Base-by-base conservation (phyloP, 495 filamentous ascomycete genomes). In the Trichocladium uniseriatum region DNA sequence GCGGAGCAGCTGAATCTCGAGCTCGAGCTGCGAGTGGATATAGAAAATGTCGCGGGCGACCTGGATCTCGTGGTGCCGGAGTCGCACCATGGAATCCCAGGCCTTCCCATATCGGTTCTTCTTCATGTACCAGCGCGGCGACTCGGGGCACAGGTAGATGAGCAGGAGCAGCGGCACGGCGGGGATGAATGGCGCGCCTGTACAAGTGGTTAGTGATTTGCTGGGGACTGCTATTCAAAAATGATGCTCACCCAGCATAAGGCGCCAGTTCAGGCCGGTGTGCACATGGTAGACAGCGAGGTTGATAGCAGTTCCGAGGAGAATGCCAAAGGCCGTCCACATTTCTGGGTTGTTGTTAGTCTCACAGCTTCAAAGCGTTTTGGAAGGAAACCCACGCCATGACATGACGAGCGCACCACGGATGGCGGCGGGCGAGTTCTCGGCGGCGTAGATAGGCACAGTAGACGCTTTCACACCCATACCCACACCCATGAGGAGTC, bases 281-380 rank as follows among this genome's bases (percentile, higher is more conserved):
- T 73, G 75, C 9, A 71, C 64, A 51, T 71, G 54, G 48, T 56
- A 69, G 18, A 91, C 79, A 1, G 78, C 79, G 20, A 94, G 67
- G 54, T 91, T 89, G 32, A 85, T 78, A 42, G 73, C 78, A 1
- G 75, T 80, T 14, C 87, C 87, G 6, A 87, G 66, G 55, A 87
- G 78, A 55, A 88, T 87, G 34, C 86, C 85, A 51, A 89, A 89
- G 2, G 86, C 86, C 7, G 84, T 88, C 85, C 86, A 89, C 62
- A 89, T 70, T 55, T 94, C 64, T 67, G 24, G 5, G 16, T 28
- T 10, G 19, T 50, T 21, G 49, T 18, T 21, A 41, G 38, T 18
- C 28, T 41, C 18, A n/a, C 18, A n/a, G n/a, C n/a, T n/a, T n/a
- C n/a, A n/a, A n/a, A n/a, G n/a, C n/a, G n/a, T n/a, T n/a, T n/a